Conservation (phyloP, 306 rosid species). For the Trifolium pratense region DNA sequence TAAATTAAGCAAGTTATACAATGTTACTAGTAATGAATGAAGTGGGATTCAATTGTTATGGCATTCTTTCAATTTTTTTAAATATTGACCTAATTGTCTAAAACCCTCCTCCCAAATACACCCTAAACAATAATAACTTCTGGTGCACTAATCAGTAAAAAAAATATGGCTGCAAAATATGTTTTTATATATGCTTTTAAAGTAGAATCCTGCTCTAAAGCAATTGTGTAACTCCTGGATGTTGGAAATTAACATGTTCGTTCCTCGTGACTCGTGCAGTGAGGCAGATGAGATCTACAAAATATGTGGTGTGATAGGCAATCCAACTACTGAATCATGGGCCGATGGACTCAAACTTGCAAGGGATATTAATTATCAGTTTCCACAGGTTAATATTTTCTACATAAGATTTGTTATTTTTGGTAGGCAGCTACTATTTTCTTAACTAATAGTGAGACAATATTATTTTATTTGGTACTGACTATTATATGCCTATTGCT, state of each 20-base stretch:
- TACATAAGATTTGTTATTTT: conserved; percentile 21
- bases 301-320: conserved; percentile 92
- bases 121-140: background rate
- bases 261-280: conserved; percentile 52
- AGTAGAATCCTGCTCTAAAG: conserved; percentile 9
- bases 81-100: too few species aligned
- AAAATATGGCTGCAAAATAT: background rate
- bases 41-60: too few species aligned
- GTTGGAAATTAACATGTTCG: conserved; percentile 19
- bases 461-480: background rate
- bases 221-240: conserved; percentile 10
- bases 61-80: too few species aligned
- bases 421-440: background rate
- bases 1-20: too few species aligned
- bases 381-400: conserved; percentile 72
- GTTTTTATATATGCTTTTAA: background rate
- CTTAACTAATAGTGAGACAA: conserved; percentile 2
- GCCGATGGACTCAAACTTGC: conserved; percentile 86
- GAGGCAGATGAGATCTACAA: conserved; percentile 92
- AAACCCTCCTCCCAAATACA: too few species aligned
- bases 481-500: conserved; percentile 23
- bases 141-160: background rate
- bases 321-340: conserved; percentile 83
- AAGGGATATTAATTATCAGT: conserved; percentile 84
- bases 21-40: too few species aligned